Conservation (phyloP, 1,284 basidiomycete species). For the Boletellus sp. region DNA sequence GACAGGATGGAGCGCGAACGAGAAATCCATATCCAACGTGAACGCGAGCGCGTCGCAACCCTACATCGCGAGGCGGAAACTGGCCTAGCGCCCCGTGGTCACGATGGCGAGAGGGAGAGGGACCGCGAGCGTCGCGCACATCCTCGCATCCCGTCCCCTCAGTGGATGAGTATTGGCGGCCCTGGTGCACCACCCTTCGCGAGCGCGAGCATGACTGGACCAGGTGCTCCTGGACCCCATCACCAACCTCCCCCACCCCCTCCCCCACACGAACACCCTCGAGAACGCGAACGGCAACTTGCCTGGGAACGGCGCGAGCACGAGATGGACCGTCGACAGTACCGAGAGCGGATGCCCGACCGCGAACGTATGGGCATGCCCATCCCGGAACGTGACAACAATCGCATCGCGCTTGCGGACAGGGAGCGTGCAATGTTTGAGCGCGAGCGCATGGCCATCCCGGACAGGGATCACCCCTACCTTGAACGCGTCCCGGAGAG, state of each 20-base stretch:
- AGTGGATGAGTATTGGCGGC: conserved; percentile 11
- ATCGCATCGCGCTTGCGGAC: conserved; percentile 15
- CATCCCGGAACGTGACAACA: conserved; percentile 19
- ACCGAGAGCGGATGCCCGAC: conserved; percentile 27
- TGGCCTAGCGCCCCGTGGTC: conserved; percentile 19
- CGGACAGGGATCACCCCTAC: conserved; percentile 20
- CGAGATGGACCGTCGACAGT: conserved; percentile 28
- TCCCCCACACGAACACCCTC: conserved; percentile 20
- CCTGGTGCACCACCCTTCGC: conserved; percentile 11
- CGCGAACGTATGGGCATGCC: conserved; percentile 26
- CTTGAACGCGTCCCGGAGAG: conserved; percentile 25
- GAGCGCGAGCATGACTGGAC: conserved; percentile 10
- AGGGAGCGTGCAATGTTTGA: conserved; percentile 25
- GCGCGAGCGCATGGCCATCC: conserved; percentile 22
- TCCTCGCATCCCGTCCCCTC: conserved; percentile 27
- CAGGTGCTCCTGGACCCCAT: conserved; percentile 21
- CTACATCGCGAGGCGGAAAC: conserved; percentile 31
- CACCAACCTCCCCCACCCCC: conserved; percentile 16
- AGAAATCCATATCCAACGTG: conserved; percentile 28
- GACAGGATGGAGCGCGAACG: conserved; percentile 26
- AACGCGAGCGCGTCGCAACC: conserved; percentile 25
- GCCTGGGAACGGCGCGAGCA: conserved; percentile 29
- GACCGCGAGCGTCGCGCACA: conserved; percentile 29
- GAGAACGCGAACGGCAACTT: conserved; percentile 29
- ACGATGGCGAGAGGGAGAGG: conserved; percentile 30